phyloP scores from a whole-genome alignment of 257 asterid species.

The Galeopsis tetrahit region DNA sequence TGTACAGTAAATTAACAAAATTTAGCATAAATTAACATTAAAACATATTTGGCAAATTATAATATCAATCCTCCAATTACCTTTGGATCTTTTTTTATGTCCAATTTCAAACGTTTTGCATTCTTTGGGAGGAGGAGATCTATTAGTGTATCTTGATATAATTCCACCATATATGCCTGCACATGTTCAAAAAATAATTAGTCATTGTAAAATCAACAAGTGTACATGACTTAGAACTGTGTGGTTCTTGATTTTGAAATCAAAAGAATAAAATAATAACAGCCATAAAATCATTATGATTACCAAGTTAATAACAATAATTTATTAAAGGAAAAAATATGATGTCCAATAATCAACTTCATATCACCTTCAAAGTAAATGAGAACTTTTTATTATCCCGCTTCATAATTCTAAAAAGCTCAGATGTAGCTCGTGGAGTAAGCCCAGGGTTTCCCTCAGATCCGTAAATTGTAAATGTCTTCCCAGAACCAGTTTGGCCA shows the following conservation, averaged over 20 bases:
- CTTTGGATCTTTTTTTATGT: constrained; percentile 93
- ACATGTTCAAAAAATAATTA: constrained; percentile 34
- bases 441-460: constrained; percentile 86
- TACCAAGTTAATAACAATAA: background rate
- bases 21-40: constrained; percentile 11
- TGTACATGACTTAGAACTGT: background rate
- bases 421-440: constrained; percentile 89
- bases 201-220: constrained; percentile 18
- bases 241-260: constrained; percentile 13
- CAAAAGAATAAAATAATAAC: background rate
- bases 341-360: constrained; percentile 12
- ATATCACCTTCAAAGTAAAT: constrained; percentile 78
- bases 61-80: constrained; percentile 41
- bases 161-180: constrained; percentile 95
- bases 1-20: constrained; percentile 4
- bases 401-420: constrained; percentile 80
- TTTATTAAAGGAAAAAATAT: background rate
- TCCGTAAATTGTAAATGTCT: constrained; percentile 94
- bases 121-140: constrained; percentile 84
- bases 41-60: background rate
- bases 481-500: constrained; percentile 99
- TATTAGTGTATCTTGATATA: constrained; percentile 85
- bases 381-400: constrained; percentile 77
- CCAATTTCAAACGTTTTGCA: constrained; percentile 72
- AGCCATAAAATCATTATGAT: constrained; percentile 8